Percentiles rank a stretch among this genome's conserved stretches.
Conservation (phyloP, 2,329 filamentous ascomycete genomes). For the Claviceps digitariae region DNA sequence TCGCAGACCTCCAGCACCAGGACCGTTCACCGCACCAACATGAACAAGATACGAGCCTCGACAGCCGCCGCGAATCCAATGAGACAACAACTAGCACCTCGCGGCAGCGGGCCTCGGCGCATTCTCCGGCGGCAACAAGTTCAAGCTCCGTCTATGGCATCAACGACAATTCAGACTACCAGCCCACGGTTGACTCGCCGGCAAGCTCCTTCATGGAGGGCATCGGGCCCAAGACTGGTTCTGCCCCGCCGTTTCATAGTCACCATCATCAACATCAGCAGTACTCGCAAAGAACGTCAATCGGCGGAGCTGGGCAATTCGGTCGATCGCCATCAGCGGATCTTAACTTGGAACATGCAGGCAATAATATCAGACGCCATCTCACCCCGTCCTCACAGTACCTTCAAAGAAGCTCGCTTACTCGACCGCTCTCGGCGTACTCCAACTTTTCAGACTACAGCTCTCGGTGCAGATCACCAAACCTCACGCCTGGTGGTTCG, state of each 20-base stretch:
- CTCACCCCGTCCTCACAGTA: constrained; percentile 44
- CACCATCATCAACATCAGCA: constrained; percentile 39
- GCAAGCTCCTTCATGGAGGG: constrained; percentile 38
- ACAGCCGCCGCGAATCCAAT: constrained; percentile 41
- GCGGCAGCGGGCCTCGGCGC: constrained; percentile 32
- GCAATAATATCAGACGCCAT: constrained; percentile 43
- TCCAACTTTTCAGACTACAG: constrained; percentile 59
- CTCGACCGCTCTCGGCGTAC: constrained; percentile 63
- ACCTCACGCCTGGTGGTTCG: constrained; percentile 26
- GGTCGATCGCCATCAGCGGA: constrained; percentile 35
- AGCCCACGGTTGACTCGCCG: constrained; percentile 30
- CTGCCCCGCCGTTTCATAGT: constrained; percentile 47
- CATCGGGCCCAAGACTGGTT: constrained; percentile 24
- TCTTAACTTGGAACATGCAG: constrained; percentile 31
- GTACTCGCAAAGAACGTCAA: constrained; percentile 28
- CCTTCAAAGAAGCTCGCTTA: constrained; percentile 43
- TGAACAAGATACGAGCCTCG: constrained; percentile 22
- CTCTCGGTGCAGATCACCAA: constrained; percentile 48
- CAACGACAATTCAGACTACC: constrained; percentile 33
- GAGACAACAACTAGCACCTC: constrained; percentile 33
- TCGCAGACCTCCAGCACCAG: constrained; percentile 18
- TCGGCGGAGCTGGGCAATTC: constrained; percentile 20
- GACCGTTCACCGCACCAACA: constrained; percentile 21
- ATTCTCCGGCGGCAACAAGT: constrained; percentile 42
- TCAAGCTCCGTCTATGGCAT: constrained; percentile 40